Base-by-base conservation (phyloP, 2,329 filamentous ascomycete species). In the Clarireedia homoeocarpa region DNA sequence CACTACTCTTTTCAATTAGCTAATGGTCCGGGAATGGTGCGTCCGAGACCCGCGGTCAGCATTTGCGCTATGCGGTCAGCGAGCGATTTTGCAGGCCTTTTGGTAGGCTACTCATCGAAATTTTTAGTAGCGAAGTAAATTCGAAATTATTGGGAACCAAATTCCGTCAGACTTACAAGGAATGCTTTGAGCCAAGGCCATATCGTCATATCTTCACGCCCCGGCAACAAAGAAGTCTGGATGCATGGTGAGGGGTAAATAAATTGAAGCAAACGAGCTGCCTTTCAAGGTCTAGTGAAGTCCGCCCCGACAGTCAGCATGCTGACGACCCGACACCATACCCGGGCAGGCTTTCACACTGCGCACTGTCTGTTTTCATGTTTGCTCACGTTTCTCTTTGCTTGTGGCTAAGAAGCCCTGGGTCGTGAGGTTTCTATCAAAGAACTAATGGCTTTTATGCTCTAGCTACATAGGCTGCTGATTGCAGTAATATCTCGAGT, bases 391-490 rank as follows among this genome's bases (percentile, higher is more conserved):
- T 10, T 34, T 34, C 30, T 34, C 30, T 34, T 34, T 34, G 30
- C 5, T 42, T 20, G 17, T 12, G 26, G 17, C 24, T 39, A 23
- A n/a, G 17, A 20, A 42, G 36, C 34, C 52, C 14, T 38, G 2
- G 9, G 9, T 51, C 39, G 24, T 40, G 52, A 51, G 40, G 48
- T 51, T 17, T 52, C 53, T 52, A 47, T 59, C 58, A 56, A 59
- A 61, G 58, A 60, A 63, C 59, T 61, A 57, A 62, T 58, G 59
- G 61, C 60, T 61, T 68, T 67, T 60, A 59, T 64, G 54, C 57
- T 66, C 65, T 69, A 67, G 62, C 65, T 68, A 67, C 65, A 59
- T 64, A 63, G 56, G 55, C 59, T 63, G 63, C 61, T 53, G 46
- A 57, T 51, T 39, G 60, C 62, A 64, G 63, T 61, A 59, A 59